Evolutionary conservation across 2,329 filamentous ascomycete genomes (phyloP), one percentile per base, ranked within the genome.

Genomic region (Apiospora malaysiana): DNA sequence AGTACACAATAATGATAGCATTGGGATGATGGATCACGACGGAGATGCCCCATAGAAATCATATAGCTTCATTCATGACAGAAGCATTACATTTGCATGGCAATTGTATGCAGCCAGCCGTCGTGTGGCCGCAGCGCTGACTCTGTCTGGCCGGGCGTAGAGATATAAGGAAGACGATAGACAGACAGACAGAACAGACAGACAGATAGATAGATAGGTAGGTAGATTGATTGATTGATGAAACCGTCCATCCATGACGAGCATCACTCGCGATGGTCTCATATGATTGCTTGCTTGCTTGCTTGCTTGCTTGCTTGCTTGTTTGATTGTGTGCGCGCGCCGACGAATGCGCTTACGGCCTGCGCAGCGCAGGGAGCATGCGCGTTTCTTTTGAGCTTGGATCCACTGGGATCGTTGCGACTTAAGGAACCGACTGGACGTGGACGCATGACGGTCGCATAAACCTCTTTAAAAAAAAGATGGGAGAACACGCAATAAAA

Each of bases 401-500:
- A 68, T 68, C 67, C 67, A 68, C 67, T 68, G n/a, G 67, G 67
- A 56, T 68, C 67, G 46, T 40, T 68, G 45, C 27, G 4, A 56
- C 47, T 27, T 21, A 32, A 32, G 32, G 45, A n/a, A 40, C 59
- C 21, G 65, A 32, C 65, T 45, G 65, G 67, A 23, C 67, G 46
- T 40, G 67, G 67, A 67, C 65, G 25, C 56, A 63, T 23, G 56
- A 40, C 21, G 56, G 56, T 63, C 56, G 56, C 56, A 63, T 40
- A 40, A 51, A 59, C 2, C 32, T n/a, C 7, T 18, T 63, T 63
- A 63, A 63, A 63, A 32, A 63, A 63, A 63, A 63, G 56, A 63
- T 23, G 40, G 56, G 32, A n/a, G 32, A n/a, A 63, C 56, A 63
- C 40, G 56, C 32, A 63, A 63, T 63, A 40, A 63, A 63, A 63